These are phyloP conservation scores for Cystofilobasidium capitatum DNA, from an alignment of 768 basidiomycete species.

Conservation along the genomic window DNA sequence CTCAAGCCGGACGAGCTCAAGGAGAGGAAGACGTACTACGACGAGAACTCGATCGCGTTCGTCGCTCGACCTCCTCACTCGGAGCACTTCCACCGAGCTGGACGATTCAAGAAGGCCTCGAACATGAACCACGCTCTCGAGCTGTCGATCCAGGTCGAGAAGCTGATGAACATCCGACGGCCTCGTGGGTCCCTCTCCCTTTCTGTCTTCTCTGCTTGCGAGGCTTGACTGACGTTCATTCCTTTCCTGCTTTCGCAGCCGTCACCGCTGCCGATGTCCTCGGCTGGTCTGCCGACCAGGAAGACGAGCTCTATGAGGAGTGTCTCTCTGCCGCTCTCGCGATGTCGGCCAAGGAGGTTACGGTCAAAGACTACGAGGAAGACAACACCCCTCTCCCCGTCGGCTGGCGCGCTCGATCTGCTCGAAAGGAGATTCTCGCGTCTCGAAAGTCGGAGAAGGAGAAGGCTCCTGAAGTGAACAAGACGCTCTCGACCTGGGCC, in stretches of 20 bases:
- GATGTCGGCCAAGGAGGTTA: slow-evolving; percentile 49
- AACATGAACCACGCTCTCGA: slow-evolving; percentile 77
- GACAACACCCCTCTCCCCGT: background rate
- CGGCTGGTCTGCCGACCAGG: slow-evolving; percentile 58
- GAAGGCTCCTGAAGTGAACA: slow-evolving; percentile 2
- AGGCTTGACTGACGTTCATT: too few relatives aligned
- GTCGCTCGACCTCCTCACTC: slow-evolving; percentile 65
- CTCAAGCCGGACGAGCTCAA: slow-evolving; percentile 50
- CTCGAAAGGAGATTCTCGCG: background rate
- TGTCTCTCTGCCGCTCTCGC: slow-evolving; percentile 66
- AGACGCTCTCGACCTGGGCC: slow-evolving; percentile 47
- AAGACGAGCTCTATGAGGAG: slow-evolving; percentile 53
- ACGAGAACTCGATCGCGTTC: slow-evolving; percentile 61
- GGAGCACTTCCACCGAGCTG: slow-evolving; percentile 61
- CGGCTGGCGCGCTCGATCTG: background rate
- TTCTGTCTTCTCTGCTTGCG: too few relatives aligned
- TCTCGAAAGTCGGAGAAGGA: background rate
- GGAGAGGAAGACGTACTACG: slow-evolving; percentile 61
- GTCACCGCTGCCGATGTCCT: slow-evolving; percentile 38
- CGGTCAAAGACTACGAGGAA: slow-evolving; percentile 11
- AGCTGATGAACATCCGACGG: slow-evolving; percentile 44
- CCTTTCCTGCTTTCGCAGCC: too few relatives aligned
- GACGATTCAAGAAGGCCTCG: slow-evolving; percentile 82
- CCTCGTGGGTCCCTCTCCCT: too few relatives aligned
- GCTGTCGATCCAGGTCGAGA: slow-evolving; percentile 55